These are phyloP conservation scores for Claviceps maximensis DNA, from an alignment of 2,329 filamentous ascomycete genomes.

Conservation along the genomic window DNA sequence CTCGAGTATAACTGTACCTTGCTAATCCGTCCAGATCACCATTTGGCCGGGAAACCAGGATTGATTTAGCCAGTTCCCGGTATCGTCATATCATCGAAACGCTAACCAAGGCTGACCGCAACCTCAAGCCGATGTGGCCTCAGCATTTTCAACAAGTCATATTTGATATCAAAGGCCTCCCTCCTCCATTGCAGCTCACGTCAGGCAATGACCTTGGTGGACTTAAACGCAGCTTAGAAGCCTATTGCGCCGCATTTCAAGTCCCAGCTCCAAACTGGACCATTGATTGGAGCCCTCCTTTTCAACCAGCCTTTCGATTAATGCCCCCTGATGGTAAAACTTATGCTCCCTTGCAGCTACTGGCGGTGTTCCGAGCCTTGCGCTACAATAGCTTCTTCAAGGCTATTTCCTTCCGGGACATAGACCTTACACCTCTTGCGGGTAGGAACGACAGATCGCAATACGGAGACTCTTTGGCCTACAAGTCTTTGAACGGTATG, in stretches of 20 bases:
- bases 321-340: conserved; percentile 25
- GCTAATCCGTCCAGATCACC: conserved; percentile 20
- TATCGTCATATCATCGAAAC: conserved; percentile 41
- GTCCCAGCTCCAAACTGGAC: conserved; percentile 39
- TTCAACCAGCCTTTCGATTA: conserved; percentile 39
- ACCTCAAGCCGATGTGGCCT: conserved; percentile 45
- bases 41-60: conserved; percentile 28
- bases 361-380: conserved; percentile 43
- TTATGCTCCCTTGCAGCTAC: conserved; percentile 37
- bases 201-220: conserved; percentile 42
- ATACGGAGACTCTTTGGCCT: conserved; percentile 33
- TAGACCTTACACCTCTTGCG: conserved; percentile 31
- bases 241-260: conserved; percentile 39
- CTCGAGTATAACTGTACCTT: neutral
- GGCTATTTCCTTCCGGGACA: conserved; percentile 39
- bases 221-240: conserved; percentile 39
- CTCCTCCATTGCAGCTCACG: conserved; percentile 38
- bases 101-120: conserved; percentile 40
- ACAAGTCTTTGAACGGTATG: conserved; percentile 39
- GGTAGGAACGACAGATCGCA: conserved; percentile 29
- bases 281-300: conserved; percentile 28
- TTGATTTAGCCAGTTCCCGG: conserved; percentile 40
- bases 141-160: conserved; percentile 39
- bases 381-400: conserved; percentile 48
- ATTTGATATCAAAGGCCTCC: conserved; percentile 39